Base-by-base conservation (phyloP, 257 asterid genomes). In the Fraxinus cuspidata region DNA sequence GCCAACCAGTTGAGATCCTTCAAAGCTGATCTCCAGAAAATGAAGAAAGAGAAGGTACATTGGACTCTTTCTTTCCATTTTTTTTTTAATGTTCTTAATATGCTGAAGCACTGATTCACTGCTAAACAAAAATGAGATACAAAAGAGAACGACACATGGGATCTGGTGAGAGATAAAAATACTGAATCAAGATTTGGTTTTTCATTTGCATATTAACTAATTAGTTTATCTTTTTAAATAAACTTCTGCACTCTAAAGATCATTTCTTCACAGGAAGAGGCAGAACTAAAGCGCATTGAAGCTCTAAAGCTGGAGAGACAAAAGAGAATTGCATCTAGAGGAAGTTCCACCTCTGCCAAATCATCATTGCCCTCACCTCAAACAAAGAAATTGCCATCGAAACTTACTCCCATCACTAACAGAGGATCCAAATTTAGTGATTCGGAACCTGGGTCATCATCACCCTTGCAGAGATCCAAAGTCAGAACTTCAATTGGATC, bases 401-500 rank as follows among this genome's bases (percentile, higher is more conserved):
- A 90, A 85, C 86, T 84, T 79, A 88, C 95, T 82, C 84, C 95
- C 8, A 81, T 89, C 76, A 79, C 90, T 85, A 80, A 80, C 72
- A 87, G 87, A 85, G 96, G 96, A 83, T 89, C 98, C 3, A 94
- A 90, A 88, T 94, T 94, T 83, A 88, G 94, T 82, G 98, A 94
- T 86, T 84, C 92, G 34, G 98, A 89, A 81, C 95, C 96, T 31
- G 98, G 96, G 32, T 85, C 96, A 72, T 90, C 92, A 31, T 94
- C 97, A 67, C 98, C 98, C 70, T 84, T 90, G 86, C 98, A 94
- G 84, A 94, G 98, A 84, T 89, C 98, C 80, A 92, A 90, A 87
- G 73, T 90, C 84, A 85, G 96, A 85, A 83, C 85, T 78, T 79
- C 96, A 60, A 73, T 86, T 70, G 87, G 83, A 81, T 77, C 92